A percentile compares a stretch with the other conserved stretches of the same genome.
Conservation (phyloP, 176 grass and related monocot genomes). For the Paspalum notatum region DNA sequence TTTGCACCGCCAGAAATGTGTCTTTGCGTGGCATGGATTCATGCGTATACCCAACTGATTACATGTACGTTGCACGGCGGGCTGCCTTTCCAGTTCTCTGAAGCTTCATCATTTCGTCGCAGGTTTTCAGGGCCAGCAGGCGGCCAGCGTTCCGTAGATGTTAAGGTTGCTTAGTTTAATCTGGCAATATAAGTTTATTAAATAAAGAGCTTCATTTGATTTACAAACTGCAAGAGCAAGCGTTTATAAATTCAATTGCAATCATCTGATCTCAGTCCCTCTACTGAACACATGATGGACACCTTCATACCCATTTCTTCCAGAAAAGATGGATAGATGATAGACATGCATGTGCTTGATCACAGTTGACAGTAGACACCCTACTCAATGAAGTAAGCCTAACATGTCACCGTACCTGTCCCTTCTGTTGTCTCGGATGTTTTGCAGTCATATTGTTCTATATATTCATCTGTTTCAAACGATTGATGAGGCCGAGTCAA, state of each 20-base stretch:
- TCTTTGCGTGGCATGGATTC: neutral
- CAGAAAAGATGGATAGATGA: neutral
- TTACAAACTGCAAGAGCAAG: neutral
- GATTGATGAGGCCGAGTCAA: neutral
- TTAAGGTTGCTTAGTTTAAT: neutral
- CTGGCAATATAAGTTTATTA: neutral
- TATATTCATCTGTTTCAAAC: neutral
- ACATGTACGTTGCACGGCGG: neutral
- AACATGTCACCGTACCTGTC: neutral
- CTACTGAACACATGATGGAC: too few relatives aligned
- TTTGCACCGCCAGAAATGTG: neutral
- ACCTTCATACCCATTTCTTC: neutral
- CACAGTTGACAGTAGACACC: too few relatives aligned
- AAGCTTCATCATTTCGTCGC: neutral
- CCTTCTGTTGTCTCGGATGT: neutral
- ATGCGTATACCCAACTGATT: conserved; percentile 4
- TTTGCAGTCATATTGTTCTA: neutral
- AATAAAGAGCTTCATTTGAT: neutral
- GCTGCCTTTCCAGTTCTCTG: neutral
- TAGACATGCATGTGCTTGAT: neutral
- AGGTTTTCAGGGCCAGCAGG: neutral
- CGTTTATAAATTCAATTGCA: neutral
- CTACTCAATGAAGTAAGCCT: neutral
- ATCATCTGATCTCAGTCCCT: too few relatives aligned
- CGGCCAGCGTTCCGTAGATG: neutral